Evolutionary conservation across 805 yeast species (phyloP).

Genomic region (Danielozyma ontarioensis): DNA sequence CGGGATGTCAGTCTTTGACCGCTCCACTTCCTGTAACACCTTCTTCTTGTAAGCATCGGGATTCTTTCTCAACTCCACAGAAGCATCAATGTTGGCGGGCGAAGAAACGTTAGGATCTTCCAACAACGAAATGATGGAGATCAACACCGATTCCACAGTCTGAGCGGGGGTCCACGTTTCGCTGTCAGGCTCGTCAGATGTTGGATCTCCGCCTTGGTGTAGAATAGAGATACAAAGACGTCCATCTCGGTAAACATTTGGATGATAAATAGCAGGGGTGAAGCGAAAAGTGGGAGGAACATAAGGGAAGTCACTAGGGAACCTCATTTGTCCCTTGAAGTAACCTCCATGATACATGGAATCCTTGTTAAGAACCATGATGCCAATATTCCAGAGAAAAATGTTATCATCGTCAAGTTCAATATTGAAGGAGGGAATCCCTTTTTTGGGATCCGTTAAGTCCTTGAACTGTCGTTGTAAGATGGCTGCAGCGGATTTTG

Average conservation of each 20-base stretch:
- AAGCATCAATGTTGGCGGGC: slow-evolving; percentile 96
- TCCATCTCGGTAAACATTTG: slow-evolving; percentile 93
- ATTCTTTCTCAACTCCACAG: slow-evolving; percentile 82
- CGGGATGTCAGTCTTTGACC: slow-evolving; percentile 83
- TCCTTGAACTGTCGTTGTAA: slow-evolving; percentile 91
- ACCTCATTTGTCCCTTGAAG: slow-evolving; percentile 89
- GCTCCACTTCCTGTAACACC: slow-evolving; percentile 76
- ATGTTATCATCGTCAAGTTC: slow-evolving; percentile 55
- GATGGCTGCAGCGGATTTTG: slow-evolving; percentile 71
- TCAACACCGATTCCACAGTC: slow-evolving; percentile 84
- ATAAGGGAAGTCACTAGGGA: slow-evolving; percentile 88
- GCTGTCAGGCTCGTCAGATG: slow-evolving; percentile 85
- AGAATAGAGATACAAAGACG: slow-evolving; percentile 87
- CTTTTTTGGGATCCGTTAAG: slow-evolving; percentile 87
- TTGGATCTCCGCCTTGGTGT: slow-evolving; percentile 87
- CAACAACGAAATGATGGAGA: slow-evolving; percentile 82
- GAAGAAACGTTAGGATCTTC: slow-evolving; percentile 92
- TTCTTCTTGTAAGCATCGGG: slow-evolving; percentile 69
- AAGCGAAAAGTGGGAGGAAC: slow-evolving; percentile 90
- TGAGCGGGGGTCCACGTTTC: slow-evolving; percentile 96
- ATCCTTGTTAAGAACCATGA: slow-evolving; percentile 85
- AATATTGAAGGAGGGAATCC: slow-evolving; percentile 55
- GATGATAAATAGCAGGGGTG: slow-evolving; percentile 91
- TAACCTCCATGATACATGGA: slow-evolving; percentile 93
- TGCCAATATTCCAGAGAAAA: slow-evolving; percentile 76